Conservation (phyloP, 202 grass and related monocot genomes). For the Panicum hallii region DNA sequence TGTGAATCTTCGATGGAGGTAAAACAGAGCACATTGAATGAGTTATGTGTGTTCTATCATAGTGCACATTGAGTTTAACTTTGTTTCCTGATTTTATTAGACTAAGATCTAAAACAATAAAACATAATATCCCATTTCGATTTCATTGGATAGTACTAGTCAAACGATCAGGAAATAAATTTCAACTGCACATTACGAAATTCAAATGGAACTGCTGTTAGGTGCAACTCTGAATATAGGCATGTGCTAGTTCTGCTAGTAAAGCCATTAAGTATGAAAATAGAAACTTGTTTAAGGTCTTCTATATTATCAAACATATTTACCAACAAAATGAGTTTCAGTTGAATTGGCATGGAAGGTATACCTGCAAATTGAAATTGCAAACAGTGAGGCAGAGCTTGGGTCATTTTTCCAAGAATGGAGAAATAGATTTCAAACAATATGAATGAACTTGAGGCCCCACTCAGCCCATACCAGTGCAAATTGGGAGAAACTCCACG, state of each 20-base stretch:
- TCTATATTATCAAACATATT: slow-evolving; percentile 18
- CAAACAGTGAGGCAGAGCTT: slow-evolving; percentile 19
- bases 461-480: slow-evolving; percentile 30
- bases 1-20: background rate
- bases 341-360: slow-evolving; percentile 24
- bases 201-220: background rate
- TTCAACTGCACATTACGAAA: background rate
- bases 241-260: slow-evolving; percentile 24
- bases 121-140: background rate
- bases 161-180: background rate
- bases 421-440: slow-evolving; percentile 22
- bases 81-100: background rate
- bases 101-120: background rate
- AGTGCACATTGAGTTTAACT: background rate
- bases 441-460: background rate
- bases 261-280: slow-evolving; percentile 13
- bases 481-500: slow-evolving; percentile 39
- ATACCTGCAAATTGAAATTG: slow-evolving; percentile 28
- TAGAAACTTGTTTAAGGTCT: background rate
- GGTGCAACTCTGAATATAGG: background rate
- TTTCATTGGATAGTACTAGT: background rate
- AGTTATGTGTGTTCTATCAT: background rate
- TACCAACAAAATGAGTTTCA: slow-evolving; percentile 16
- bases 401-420: slow-evolving; percentile 7
- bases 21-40: background rate